These are phyloP conservation scores for Ophiorrhiza pumila DNA, from an alignment of 257 asterid genomes.

Conservation along the genomic window DNA sequence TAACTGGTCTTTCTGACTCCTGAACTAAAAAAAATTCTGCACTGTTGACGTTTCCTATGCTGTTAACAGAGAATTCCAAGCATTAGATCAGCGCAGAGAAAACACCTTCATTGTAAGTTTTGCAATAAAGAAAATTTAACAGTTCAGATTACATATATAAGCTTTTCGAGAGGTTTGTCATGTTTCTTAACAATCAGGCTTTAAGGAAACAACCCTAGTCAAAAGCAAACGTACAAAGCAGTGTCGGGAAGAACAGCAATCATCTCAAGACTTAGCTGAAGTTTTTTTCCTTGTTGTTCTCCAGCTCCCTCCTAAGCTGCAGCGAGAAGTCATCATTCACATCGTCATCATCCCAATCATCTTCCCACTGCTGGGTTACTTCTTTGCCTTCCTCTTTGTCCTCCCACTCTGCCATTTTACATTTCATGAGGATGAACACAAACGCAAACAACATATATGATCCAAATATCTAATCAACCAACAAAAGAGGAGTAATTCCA, in stretches of 20 bases:
- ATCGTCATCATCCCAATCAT: slow-evolving; percentile 96
- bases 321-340: slow-evolving; percentile 86
- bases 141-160: too few relatives aligned
- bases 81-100: too few relatives aligned
- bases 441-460: not conserved
- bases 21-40: too few relatives aligned
- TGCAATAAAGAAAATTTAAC: too few relatives aligned
- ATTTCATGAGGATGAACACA: not conserved
- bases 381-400: slow-evolving; percentile 71
- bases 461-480: not conserved
- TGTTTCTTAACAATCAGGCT: not conserved
- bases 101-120: too few relatives aligned
- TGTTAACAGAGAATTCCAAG: too few relatives aligned
- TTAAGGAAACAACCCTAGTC: not conserved
- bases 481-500: not conserved
- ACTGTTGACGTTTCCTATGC: too few relatives aligned
- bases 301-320: slow-evolving; percentile 85
- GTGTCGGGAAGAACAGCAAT: not conserved
- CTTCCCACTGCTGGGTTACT: slow-evolving; percentile 88
- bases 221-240: not conserved
- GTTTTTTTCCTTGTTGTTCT: slow-evolving; percentile 60
- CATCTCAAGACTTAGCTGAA: slow-evolving; percentile 29
- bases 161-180: too few relatives aligned
- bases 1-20: too few relatives aligned
- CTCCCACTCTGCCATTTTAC: slow-evolving; percentile 57